Base-by-base conservation (phyloP, 2,329 filamentous ascomycete species). In the Trichoderma semiorbis region DNA sequence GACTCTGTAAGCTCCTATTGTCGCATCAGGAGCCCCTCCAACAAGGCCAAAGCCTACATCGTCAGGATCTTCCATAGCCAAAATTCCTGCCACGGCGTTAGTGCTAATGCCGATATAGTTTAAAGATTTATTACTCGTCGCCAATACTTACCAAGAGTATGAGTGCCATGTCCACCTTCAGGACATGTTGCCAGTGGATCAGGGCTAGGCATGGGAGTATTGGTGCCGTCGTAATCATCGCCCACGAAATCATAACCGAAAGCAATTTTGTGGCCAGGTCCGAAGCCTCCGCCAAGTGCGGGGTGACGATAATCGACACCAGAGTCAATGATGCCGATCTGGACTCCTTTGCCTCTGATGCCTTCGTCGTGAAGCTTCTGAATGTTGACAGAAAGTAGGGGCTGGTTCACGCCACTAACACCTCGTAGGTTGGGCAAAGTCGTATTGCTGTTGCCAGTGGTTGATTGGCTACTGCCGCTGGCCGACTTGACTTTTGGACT, bases 241-340 rank as follows among this genome's bases (percentile, higher is more conserved):
- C 77, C 77, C 36, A 78, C 76, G 24, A 78, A 73, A 28, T 78
- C 77, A 24, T 75, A 72, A 11, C 77, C 77, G 7, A 62, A 26
- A 2, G 74, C 64, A 36, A 78, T 74, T 58, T 76, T 79, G 76
- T 84, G 88, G 3, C 84, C 86, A 6, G 81, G 76, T 4, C 88
- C 88, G 75, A 89, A 90, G 73, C 87, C 87, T 58, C 87, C 87
- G 39, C 89, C 89, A 3, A 91, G 83, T 36, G 87, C 85, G 1
- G 87, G 86, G 75, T 90, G 88, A 1, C 79, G 83, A 76, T 90
- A 90, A 76, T 91, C 89, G 86, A 85, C 10, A 76, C 74, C 74
- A n/a, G 39, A 50, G 65, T 74, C 73, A 14, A 75, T 70, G 12
- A 74, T 39, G 14, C 64, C 74, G 43, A 74, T 28, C 53, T 72